Percentiles rank a stretch among this genome's conserved stretches.
phyloP scores from a whole-genome alignment of 148 eudicot species.

The Arctostaphylos glauca region DNA sequence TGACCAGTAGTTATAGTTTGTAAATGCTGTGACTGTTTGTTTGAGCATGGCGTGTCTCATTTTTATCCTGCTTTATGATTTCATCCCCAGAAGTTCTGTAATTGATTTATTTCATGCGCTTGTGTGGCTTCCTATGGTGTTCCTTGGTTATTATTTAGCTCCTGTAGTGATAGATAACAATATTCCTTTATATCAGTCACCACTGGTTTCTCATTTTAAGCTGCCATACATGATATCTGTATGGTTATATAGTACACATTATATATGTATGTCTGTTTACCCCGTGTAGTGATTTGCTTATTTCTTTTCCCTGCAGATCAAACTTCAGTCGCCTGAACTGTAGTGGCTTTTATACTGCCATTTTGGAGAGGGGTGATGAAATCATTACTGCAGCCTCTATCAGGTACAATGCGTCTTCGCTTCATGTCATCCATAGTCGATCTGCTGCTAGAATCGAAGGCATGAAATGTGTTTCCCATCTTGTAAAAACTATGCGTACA shows the following conservation, averaged over 20 bases:
- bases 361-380: constrained; percentile 96
- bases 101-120: not conserved
- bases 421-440: not conserved
- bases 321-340: constrained; percentile 82
- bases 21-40: not conserved
- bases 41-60: not conserved
- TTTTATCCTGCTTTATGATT: not conserved
- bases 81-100: not conserved
- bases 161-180: not conserved
- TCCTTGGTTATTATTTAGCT: not conserved
- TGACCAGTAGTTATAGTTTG: not conserved
- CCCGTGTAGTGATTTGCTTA: not conserved
- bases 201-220: not conserved
- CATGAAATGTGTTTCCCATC: not conserved
- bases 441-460: not conserved
- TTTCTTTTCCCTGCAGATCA: constrained; percentile 49
- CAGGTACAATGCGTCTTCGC: constrained; percentile 49
- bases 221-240: not conserved
- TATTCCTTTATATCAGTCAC: not conserved
- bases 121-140: not conserved
- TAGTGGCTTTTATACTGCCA: constrained; percentile 76
- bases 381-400: constrained; percentile 87
- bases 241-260: not conserved
- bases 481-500: not conserved
- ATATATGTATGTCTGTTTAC: not conserved